Evolutionary conservation across 306 rosid species (phyloP), one percentile per base, ranked within the genome.

Genomic region (Rosa chinensis): DNA sequence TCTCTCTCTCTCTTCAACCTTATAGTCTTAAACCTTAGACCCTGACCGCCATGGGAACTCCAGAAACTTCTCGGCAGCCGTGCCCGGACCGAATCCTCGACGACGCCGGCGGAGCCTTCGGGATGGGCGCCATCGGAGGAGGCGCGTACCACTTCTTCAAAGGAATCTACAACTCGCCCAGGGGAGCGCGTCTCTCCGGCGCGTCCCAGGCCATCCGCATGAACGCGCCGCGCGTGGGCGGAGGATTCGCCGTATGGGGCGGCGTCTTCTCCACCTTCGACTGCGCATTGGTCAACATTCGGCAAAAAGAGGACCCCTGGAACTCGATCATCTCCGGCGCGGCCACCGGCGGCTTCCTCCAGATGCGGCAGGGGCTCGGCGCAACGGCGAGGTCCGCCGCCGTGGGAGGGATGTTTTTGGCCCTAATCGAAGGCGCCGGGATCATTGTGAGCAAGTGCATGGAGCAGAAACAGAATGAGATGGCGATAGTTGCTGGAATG

Each of bases 251-350:
- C 75, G 92, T 94, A 1, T 94, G 98, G 98, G 97, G 98, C 0
- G 97, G 97, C 18, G 79, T 94, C 11, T 94, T 92, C 88, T 94
- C 98, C 45, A 80, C 94, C 59, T 90, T 90, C 79, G 98, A 94
- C 82, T 92, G 97, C 74, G 62, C 93, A 70, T 84, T 94, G 92
- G 97, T 94, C 48, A 90, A 92, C 72, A 72, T 90, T 8, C 93
- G 98, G 49, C 97, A 91, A 79, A 94, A 92, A 83, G 98, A 94
- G 81, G 98, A 94, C 37, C 98, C 98, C 0, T 94, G 97, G 97
- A 94, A 94, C 78, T 92, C 97, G 14, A 92, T 94, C 64, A 77
- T 89, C 32, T 88, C 97, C 75, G 98, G 97, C 35, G 91, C 93
- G 8, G 95, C 97, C 62, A 92, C 98, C 18, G 97, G 97, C 0